These are phyloP conservation scores for Termitomyces sp. DNA, from an alignment of 768 basidiomycete genomes.

Conservation along the genomic window DNA sequence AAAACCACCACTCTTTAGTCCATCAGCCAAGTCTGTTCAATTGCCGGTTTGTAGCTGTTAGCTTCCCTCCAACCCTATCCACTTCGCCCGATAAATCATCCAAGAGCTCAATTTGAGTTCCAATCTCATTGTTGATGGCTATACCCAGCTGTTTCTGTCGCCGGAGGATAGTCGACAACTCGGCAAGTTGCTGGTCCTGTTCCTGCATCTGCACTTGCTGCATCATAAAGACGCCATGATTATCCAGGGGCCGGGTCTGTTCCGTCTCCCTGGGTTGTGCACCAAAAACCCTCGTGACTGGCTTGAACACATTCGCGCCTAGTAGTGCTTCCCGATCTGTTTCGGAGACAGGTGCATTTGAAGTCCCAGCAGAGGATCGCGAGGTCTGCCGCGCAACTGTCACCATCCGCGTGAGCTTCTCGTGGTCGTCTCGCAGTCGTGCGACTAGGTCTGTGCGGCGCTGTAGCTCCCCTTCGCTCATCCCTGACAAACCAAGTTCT, in stretches of 20 bases:
- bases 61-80: conserved; percentile 73
- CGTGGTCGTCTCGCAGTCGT: conserved; percentile 85
- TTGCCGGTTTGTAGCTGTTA: conserved; percentile 77
- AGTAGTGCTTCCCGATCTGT: conserved; percentile 67
- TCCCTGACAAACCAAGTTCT: conserved; percentile 60
- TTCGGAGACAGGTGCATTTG: conserved; percentile 40
- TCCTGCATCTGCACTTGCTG: conserved; percentile 79
- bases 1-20: not conserved
- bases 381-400: conserved; percentile 63
- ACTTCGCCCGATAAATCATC: conserved; percentile 77
- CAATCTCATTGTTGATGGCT: conserved; percentile 82
- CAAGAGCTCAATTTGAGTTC: conserved; percentile 80
- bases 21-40: conserved; percentile 69
- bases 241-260: conserved; percentile 83
- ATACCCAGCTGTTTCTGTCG: conserved; percentile 84
- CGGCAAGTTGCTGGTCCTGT: conserved; percentile 80
- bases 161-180: conserved; percentile 76
- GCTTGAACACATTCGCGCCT: conserved; percentile 38
- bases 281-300: conserved; percentile 80
- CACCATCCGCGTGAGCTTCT: conserved; percentile 83
- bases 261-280: conserved; percentile 73
- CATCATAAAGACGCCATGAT: conserved; percentile 72
- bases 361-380: conserved; percentile 26
- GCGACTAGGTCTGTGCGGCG: conserved; percentile 88
- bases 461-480: conserved; percentile 91